These are phyloP conservation scores for Cutaneotrichosporon cavernicola DNA, from an alignment of 1,284 basidiomycete genomes.

Conservation along the genomic window DNA sequence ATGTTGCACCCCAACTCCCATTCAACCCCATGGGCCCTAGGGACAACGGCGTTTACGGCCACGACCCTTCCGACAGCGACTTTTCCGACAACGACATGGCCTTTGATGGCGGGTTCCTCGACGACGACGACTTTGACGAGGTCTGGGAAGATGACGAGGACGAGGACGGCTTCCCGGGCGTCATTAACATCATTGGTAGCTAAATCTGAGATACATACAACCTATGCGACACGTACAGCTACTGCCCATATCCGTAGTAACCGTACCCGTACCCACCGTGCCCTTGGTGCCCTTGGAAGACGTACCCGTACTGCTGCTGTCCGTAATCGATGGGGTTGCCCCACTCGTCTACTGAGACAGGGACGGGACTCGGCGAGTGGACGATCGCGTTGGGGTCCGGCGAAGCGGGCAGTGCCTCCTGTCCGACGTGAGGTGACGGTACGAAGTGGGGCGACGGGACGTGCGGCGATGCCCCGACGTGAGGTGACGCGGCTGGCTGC, in stretches of 20 bases:
- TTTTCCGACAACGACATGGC: neutral
- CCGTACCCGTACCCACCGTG: neutral
- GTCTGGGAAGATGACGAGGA: neutral
- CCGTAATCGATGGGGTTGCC: constrained; percentile 12
- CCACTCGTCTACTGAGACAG: constrained; percentile 12
- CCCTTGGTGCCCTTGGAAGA: neutral
- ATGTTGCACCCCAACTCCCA: neutral
- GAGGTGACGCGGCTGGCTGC: neutral
- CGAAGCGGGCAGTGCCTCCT: neutral
- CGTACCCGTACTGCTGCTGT: constrained; percentile 3
- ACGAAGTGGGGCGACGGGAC: neutral
- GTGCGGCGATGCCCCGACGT: neutral
- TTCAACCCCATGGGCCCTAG: neutral
- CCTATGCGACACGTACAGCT: neutral
- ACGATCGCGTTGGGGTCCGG: constrained; percentile 1
- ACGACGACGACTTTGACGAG: constrained; percentile 2
- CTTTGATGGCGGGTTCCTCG: neutral
- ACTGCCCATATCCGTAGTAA: neutral
- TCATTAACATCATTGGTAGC: neutral
- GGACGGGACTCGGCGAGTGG: neutral
- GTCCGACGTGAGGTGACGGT: neutral
- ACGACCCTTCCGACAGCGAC: no score
- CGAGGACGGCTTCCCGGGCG: neutral
- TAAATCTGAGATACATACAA: neutral
- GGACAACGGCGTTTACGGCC: no score